Evolutionary conservation across 176 grass and related monocot genomes (phyloP).

Genomic region (Ensete ventricosum): DNA sequence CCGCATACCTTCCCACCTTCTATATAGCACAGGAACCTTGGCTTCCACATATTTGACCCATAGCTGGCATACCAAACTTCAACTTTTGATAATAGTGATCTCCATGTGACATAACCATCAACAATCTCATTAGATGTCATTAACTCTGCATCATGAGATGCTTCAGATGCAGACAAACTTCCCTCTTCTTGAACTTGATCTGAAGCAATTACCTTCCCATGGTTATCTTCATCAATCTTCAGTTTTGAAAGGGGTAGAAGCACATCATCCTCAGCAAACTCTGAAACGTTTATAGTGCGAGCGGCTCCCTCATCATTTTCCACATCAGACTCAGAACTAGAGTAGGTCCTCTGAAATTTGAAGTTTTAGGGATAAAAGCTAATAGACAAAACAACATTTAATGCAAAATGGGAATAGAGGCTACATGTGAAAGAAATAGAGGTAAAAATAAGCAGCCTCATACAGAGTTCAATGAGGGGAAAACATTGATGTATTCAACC

Average conservation of each 20-base stretch:
- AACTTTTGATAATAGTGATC: conserved; percentile 57
- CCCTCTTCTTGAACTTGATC: conserved; percentile 19
- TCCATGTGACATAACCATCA: conserved; percentile 42
- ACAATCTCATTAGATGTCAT: conserved; percentile 20
- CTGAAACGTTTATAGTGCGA: conserved; percentile 21
- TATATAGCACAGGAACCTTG: conserved; percentile 84
- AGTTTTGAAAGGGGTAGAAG: conserved; percentile 45
- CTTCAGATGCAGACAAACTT: conserved; percentile 18
- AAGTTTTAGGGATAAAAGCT: neutral
- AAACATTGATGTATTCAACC: too few species aligned
- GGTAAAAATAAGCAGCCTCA: too few species aligned
- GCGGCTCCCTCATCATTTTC: conserved; percentile 39
- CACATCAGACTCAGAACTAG: conserved; percentile 52
- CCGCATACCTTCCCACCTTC: conserved; percentile 65
- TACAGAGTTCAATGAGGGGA: too few species aligned
- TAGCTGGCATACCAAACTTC: conserved; percentile 91
- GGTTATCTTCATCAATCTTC: conserved; percentile 45
- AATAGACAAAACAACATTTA: neutral
- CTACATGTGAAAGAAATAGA: too few species aligned
- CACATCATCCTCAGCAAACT: conserved; percentile 33
- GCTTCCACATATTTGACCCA: conserved; percentile 92
- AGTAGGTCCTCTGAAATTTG: conserved; percentile 40
- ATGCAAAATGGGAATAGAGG: neutral
- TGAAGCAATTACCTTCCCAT: conserved; percentile 22
- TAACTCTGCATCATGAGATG: conserved; percentile 25